Percentiles rank a stretch among this genome's conserved stretches.
Conservation (phyloP, 768 basidiomycete species). For the Pisolithus tinctorius region DNA sequence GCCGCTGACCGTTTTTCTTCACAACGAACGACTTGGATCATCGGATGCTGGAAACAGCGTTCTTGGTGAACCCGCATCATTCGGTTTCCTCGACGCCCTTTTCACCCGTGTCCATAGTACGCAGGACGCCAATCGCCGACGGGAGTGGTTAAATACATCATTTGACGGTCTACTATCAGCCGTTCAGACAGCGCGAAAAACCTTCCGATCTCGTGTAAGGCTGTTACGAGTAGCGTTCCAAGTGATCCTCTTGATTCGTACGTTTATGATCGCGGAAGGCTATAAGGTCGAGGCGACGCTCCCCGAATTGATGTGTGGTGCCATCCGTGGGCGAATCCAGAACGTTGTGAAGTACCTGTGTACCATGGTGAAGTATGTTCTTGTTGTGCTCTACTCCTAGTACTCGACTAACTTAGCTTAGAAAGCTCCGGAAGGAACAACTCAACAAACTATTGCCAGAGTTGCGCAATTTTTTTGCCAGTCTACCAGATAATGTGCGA, state of each 20-base stretch:
- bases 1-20: constrained; percentile 37
- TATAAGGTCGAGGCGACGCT: constrained; percentile 31
- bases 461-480: constrained; percentile 34
- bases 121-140: constrained; percentile 10
- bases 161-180: constrained; percentile 26
- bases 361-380: constrained; percentile 42
- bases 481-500: constrained; percentile 26
- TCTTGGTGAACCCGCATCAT: constrained; percentile 17
- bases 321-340: constrained; percentile 37
- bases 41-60: background rate
- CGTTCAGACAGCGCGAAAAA: constrained; percentile 33
- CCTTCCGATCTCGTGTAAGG: constrained; percentile 27
- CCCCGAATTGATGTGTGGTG: constrained; percentile 38
- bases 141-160: constrained; percentile 21
- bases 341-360: constrained; percentile 41
- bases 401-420: constrained; percentile 19
- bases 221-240: constrained; percentile 42
- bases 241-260: constrained; percentile 37
- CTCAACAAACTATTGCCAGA: constrained; percentile 33
- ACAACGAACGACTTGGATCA: constrained; percentile 5
- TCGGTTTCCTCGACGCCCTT: constrained; percentile 32
- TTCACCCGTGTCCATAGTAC: constrained; percentile 29
- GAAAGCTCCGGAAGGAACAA: constrained; percentile 35
- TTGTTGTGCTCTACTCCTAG: background rate
- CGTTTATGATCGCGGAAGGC: constrained; percentile 37